Evolutionary conservation across 2,329 filamentous ascomycete species (phyloP).

Genomic region (Curvularia verruculosa): DNA sequence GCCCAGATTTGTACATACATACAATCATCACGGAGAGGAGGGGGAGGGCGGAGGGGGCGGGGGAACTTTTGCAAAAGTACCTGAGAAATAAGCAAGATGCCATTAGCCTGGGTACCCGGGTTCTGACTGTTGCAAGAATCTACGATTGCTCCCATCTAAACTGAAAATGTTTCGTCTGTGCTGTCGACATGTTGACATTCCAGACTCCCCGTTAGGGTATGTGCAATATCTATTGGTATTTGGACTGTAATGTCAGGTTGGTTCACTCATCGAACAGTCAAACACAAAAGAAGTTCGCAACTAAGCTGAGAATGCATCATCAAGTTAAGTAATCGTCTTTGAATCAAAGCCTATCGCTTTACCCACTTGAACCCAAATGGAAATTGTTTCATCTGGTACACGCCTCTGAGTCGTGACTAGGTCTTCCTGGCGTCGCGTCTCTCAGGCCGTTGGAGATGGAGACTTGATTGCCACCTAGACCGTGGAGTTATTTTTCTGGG

Average conservation of each 20-base stretch:
- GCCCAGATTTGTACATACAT: slow-evolving; percentile 43
- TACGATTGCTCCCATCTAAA: background rate
- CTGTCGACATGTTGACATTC: background rate
- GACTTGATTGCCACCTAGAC: no score
- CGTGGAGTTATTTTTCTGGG: no score
- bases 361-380: background rate
- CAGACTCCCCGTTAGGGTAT: background rate
- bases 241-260: background rate
- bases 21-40: no score
- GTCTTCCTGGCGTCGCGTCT: no score
- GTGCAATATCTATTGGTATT: background rate
- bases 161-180: background rate
- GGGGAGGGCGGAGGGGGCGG: no score
- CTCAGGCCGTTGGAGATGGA: no score
- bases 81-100: slow-evolving; percentile 6
- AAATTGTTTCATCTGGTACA: background rate
- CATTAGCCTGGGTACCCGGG: slow-evolving; percentile 5
- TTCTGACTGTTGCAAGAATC: slow-evolving; percentile 3
- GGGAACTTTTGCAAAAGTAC: slow-evolving; percentile 17
- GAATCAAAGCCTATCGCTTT: background rate
- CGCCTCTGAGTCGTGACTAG: background rate
- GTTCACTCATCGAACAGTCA: background rate
- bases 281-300: background rate
- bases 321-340: background rate
- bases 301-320: background rate